Evolutionary conservation across 371 early-diverging fungal species (phyloP), one percentile per base, ranked within the genome.

Genomic region (Nematocida sp.): DNA sequence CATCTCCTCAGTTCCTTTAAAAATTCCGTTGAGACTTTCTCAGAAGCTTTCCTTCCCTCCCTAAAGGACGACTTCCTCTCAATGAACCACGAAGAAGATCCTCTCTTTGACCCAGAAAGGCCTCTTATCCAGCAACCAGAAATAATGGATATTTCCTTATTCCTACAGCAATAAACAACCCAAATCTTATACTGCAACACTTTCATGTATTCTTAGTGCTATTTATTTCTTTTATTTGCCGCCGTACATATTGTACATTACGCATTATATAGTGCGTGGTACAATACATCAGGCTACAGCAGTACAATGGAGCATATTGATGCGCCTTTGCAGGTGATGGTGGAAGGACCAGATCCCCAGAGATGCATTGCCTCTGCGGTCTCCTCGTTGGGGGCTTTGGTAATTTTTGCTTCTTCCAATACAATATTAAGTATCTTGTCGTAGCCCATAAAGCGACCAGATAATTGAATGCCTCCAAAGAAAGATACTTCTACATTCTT

Each of bases 381-480:
- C 49, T 68, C 68, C 30, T 18, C 1, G 36, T 71, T 33, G 13
- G 45, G 20, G 18, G 35, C 23, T n/a, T 59, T 32, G 1, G 26
- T 40, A 48, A 71, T 71, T 30, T 50, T 60, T 26, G 42, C 75
- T 0, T 61, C 33, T 42, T 61, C 75, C 33, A 71, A 28, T 13
- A 71, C 75, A 5, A 71, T 5, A 61, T 71, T 71, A 23, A 71
- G 75, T 18, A 71, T 40, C 53, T 71, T 57, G 40, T 71, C 75
- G 45, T 71, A 71, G 33, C 75, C 75, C 26, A 36, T 32, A 9
- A 71, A 32, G 20, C 16, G 5, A 0, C 75, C 75, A 50, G 28
- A 23, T 18, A 71, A 33, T 23, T 59, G 48, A 23, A 71, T 71
- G 11, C 75, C 75, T 3, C 75, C 75, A 51, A 71, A 61, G 36